phyloP scores from a whole-genome alignment of 345 rosid genomes.

The Eucalyptus regnans region DNA sequence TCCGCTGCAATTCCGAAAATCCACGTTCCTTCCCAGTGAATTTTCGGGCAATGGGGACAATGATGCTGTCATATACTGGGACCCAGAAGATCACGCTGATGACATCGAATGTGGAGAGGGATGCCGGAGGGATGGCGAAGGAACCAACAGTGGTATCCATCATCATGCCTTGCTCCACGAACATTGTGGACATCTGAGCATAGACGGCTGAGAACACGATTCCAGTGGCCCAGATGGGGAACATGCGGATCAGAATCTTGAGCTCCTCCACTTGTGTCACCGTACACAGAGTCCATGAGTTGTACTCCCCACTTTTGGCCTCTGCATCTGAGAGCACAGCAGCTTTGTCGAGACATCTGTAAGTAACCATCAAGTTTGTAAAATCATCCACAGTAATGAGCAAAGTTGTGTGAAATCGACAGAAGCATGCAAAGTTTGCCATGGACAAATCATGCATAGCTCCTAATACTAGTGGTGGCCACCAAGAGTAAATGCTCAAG shows the following conservation, averaged over 20 bases:
- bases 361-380: neutral
- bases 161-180: constrained; percentile 86
- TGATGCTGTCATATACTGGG: constrained; percentile 64
- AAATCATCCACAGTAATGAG: neutral
- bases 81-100: constrained; percentile 82
- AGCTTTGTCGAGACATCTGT: constrained; percentile 93
- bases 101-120: constrained; percentile 71
- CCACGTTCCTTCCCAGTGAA: constrained; percentile 85
- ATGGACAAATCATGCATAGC: neutral
- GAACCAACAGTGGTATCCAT: constrained; percentile 84
- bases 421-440: neutral
- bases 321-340: constrained; percentile 66
- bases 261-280: constrained; percentile 95
- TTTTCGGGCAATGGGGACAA: constrained; percentile 68
- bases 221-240: constrained; percentile 92
- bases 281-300: constrained; percentile 79
- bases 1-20: constrained; percentile 79
- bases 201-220: constrained; percentile 75
- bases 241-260: constrained; percentile 85
- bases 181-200: constrained; percentile 88
- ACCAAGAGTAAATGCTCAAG: neutral
- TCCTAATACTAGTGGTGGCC: neutral
- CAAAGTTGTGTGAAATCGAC: neutral
- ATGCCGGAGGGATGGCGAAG: constrained; percentile 80
- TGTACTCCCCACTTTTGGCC: constrained; percentile 34